Base-by-base conservation (phyloP, 164 flowering plant genomes). In the Aristolochia fimbriata region DNA sequence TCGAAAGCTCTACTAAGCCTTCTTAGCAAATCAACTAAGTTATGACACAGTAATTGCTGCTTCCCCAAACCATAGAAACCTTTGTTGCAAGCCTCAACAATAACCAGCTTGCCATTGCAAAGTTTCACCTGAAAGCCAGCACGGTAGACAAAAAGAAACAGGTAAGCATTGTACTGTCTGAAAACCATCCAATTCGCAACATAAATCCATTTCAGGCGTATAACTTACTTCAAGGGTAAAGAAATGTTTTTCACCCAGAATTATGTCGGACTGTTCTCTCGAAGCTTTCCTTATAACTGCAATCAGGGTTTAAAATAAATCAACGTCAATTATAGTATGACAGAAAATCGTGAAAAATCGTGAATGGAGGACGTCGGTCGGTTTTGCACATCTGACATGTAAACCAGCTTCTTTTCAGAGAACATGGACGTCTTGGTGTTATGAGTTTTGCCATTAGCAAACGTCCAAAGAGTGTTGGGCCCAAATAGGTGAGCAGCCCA, bases 1-100 rank as follows among this genome's bases (percentile, higher is more conserved):
- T 85, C 95, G 71, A 93, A 93, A 51, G 92, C 93, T 81, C 97
- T 73, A 72, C 91, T 86, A 57, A 90, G 84, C 69, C 83, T 95
- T 45, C 97, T 74, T 63, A 93, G 70, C 78, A 93, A 74, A 76
- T 93, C 95, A 66, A 93, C 92, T 68, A 93, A 86, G 70, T 77
- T 86, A 82, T 89, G 96, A 65, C 87, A 72, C 53, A 82, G 71
- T 20, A 86, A 61, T 53, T 73, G 82, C 67, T 82, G 89, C 81
- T 86, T 93, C 31, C 99, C 97, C 46, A 76, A 67, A 59, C 78
- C 78, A 52, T 68, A 78, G 67, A 88, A 93, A 20, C 99, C 99
- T 61, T 79, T 86, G 45, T 75, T 77, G 77, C 96, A 83, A 73
- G 84, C 89, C 71, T 88, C 92, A 19, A 93, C 83, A 21, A 67